Evolutionary conservation across 1,139 yeast species (phyloP).

Genomic region (Waltiozyma sp.): DNA sequence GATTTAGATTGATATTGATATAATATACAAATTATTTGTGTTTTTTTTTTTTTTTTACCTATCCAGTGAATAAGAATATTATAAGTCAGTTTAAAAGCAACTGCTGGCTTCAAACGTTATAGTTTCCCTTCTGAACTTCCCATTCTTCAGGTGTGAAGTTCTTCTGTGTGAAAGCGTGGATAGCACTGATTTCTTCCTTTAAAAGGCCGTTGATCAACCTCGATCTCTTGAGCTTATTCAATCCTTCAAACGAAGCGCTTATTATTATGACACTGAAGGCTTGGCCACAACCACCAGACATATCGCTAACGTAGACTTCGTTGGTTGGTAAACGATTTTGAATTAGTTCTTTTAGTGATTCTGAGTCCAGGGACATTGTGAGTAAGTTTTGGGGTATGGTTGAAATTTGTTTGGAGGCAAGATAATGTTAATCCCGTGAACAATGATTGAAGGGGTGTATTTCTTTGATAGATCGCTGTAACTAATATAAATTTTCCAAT

Average conservation of each 20-base stretch:
- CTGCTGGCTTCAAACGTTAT: conserved; percentile 14
- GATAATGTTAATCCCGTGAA: too few relatives aligned
- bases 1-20: not conserved
- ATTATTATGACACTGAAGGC: conserved; percentile 83
- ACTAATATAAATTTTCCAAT: too few relatives aligned
- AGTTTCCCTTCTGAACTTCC: conserved; percentile 23
- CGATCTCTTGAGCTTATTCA: conserved; percentile 79
- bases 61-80: too few relatives aligned
- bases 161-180: conserved; percentile 94
- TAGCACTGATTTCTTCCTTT: conserved; percentile 69
- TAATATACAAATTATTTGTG: too few relatives aligned
- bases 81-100: too few relatives aligned
- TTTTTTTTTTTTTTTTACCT: too few relatives aligned
- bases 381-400: not conserved
- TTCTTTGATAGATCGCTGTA: too few relatives aligned
- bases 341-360: conserved; percentile 5
- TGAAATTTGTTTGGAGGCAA: too few relatives aligned
- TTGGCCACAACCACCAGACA: conserved; percentile 77
- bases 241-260: conserved; percentile 62
- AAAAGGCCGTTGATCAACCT: conserved; percentile 72
- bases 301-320: conserved; percentile 47
- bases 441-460: too few relatives aligned
- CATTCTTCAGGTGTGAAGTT: conserved; percentile 69
- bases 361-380: conserved; percentile 2
- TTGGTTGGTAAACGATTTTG: conserved; percentile 3